Percentiles rank a stretch among this genome's conserved stretches.
phyloP scores from a whole-genome alignment of 176 grass and related monocot species.

The Juncus inflexus region DNA sequence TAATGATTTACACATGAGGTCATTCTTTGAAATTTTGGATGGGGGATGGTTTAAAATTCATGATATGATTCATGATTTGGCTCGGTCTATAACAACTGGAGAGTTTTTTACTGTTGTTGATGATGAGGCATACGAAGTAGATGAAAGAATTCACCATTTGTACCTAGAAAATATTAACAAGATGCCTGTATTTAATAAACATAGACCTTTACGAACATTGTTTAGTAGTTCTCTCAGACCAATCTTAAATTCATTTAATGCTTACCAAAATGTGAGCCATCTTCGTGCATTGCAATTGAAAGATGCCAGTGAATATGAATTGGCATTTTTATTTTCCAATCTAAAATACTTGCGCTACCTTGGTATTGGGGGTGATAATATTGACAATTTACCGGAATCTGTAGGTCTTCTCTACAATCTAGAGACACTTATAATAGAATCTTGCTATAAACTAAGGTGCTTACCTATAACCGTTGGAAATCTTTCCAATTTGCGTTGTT shows the following conservation, averaged over 20 bases:
- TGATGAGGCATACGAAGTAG: background rate
- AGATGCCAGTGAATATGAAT: background rate
- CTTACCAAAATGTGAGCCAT: background rate
- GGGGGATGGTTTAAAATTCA: conserved; percentile 25
- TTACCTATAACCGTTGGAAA: conserved; percentile 14
- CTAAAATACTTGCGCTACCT: conserved; percentile 15
- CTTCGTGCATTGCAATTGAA: conserved; percentile 9
- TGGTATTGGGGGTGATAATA: background rate
- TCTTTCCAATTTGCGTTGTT: conserved; percentile 12
- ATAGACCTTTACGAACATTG: background rate
- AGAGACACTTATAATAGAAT: background rate
- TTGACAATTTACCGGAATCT: background rate
- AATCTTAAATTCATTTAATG: conserved; percentile 12
- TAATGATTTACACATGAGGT: conserved; percentile 35
- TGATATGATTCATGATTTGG: conserved; percentile 45
- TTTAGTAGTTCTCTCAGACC: conserved; percentile 5
- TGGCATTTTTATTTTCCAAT: background rate
- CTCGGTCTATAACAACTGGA: conserved; percentile 16
- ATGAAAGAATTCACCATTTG: background rate
- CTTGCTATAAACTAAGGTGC: background rate
- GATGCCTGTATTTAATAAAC: background rate
- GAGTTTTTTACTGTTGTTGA: background rate
- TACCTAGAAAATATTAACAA: background rate
- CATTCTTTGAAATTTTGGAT: conserved; percentile 15
- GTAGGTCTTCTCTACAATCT: conserved; percentile 6